Evolutionary conservation across 768 basidiomycete species (phyloP), one percentile per base, ranked within the genome.

Genomic region (Calocera viscosa): DNA sequence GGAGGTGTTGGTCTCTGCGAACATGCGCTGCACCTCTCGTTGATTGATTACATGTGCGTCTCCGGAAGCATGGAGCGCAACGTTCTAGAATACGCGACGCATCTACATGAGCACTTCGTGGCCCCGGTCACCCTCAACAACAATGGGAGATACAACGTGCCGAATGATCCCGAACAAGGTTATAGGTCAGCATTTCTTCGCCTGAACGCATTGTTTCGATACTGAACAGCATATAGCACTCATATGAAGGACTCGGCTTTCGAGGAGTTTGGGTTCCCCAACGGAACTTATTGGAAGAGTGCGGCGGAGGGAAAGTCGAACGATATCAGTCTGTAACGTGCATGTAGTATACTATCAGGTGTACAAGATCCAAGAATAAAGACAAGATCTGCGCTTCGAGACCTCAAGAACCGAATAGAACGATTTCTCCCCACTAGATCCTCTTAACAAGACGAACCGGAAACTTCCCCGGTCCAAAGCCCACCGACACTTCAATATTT

Each of bases 1-100:
- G 94, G 94, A 40, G 94, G 94, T 69, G 91, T 96, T 41, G 92
- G 92, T 7, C 79, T 95, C 34, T 94, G 94, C 74, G 91, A 95
- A 79, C 90, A 93, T 76, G 91, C 90, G 63, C 91, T 93, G 70
- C 89, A 90, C 72, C 76, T 90, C 63, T 87, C 87, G 87, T 77
- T 96, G 72, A 96, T 97, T 74, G 94, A 98, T 77, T 97, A 94
- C 73, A 90, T 98, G 71, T 85, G 84, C 68, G 80, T 97, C 66
- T 94, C 93, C 0, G 94, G 93, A 1, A 83, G 86, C 22, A 94
- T 94, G 87, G 92, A 94, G 71, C 84, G 90, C 64, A 96, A 97
- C 74, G 94, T 96, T 2, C 85, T 97, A 41, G 94, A 92, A 76
- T 91, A 84, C 70, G 89, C 87, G 34, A 88, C 92, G 74, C 94